These are phyloP conservation scores for Phytopythium montanum DNA, from an alignment of 352 stramenopile species.

Conservation along the genomic window DNA sequence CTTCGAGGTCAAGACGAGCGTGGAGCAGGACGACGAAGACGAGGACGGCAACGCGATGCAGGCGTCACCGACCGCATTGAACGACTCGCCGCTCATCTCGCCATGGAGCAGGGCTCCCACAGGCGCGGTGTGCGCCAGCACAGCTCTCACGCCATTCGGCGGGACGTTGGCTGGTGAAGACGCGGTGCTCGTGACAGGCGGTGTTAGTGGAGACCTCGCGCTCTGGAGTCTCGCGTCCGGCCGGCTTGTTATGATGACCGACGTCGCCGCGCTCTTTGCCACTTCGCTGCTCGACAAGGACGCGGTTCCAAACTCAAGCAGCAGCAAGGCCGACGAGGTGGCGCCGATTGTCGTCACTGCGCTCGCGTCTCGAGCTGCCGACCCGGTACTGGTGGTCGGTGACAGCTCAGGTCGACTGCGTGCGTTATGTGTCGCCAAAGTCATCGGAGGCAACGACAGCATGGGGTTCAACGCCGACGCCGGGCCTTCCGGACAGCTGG, in stretches of 20 bases:
- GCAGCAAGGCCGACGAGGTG: not conserved
- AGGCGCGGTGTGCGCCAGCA: conserved; percentile 36
- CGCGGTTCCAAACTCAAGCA: conserved; percentile 1
- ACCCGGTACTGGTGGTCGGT: conserved; percentile 60
- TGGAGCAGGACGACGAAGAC: conserved; percentile 53
- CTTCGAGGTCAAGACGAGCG: conserved; percentile 58
- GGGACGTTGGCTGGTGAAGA: conserved; percentile 36
- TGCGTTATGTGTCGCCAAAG: conserved; percentile 47
- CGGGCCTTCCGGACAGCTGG: conserved; percentile 21
- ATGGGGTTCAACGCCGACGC: not conserved
- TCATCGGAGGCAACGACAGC: conserved; percentile 23
- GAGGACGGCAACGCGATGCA: conserved; percentile 21
- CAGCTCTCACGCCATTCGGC: conserved; percentile 52
- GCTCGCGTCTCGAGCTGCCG: conserved; percentile 34
- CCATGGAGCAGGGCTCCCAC: conserved; percentile 49
- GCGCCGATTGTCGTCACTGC: conserved; percentile 35
- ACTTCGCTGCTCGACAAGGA: conserved; percentile 5
- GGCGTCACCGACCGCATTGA: not conserved
- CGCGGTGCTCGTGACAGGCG: conserved; percentile 49
- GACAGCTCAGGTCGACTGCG: conserved; percentile 58
- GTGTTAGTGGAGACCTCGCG: conserved; percentile 35
- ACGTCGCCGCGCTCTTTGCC: conserved; percentile 38
- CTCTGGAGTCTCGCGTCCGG: conserved; percentile 55
- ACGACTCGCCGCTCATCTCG: conserved; percentile 29
- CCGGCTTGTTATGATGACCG: conserved; percentile 30